phyloP scores from a whole-genome alignment of 495 filamentous ascomycete species.

The Neurospora sp. region DNA sequence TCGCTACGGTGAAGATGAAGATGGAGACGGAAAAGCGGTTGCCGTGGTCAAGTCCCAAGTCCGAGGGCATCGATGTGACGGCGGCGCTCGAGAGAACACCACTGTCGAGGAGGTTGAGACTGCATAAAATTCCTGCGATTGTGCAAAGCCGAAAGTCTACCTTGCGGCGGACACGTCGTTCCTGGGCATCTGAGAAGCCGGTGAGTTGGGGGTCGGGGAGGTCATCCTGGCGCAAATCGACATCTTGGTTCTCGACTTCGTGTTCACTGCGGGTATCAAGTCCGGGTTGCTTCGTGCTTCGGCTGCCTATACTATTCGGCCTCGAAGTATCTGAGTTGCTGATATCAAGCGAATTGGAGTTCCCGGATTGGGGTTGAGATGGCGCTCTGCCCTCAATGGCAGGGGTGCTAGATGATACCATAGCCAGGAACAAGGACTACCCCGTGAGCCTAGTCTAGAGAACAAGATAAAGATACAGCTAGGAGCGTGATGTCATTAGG shows the following conservation, averaged over 20 bases:
- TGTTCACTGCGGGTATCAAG: background rate
- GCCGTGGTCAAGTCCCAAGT: slow-evolving; percentile 52
- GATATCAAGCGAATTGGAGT: background rate
- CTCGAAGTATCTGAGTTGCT: background rate
- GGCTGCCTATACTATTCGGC: background rate
- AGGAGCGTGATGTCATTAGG: background rate
- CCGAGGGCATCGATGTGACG: slow-evolving; percentile 61
- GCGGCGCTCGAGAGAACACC: slow-evolving; percentile 71
- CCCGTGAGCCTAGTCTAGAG: background rate
- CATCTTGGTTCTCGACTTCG: background rate
- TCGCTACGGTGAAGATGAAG: slow-evolving; percentile 70
- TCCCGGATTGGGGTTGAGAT: background rate
- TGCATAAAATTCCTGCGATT: slow-evolving; percentile 64
- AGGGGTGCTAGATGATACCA: background rate
- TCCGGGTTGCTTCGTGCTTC: background rate
- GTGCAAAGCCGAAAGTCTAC: slow-evolving; percentile 65
- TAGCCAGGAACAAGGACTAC: background rate
- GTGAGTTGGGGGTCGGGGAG: background rate
- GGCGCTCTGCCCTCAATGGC: background rate
- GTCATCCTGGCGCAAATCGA: background rate
- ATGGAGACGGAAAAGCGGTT: slow-evolving; percentile 63
- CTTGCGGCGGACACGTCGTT: slow-evolving; percentile 47
- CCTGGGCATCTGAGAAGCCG: slow-evolving; percentile 2
- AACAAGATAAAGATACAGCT: background rate
- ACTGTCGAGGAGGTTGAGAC: slow-evolving; percentile 61